Conservation (phyloP, 371 early-diverging fungal genomes). For the Nematocida sp. region DNA sequence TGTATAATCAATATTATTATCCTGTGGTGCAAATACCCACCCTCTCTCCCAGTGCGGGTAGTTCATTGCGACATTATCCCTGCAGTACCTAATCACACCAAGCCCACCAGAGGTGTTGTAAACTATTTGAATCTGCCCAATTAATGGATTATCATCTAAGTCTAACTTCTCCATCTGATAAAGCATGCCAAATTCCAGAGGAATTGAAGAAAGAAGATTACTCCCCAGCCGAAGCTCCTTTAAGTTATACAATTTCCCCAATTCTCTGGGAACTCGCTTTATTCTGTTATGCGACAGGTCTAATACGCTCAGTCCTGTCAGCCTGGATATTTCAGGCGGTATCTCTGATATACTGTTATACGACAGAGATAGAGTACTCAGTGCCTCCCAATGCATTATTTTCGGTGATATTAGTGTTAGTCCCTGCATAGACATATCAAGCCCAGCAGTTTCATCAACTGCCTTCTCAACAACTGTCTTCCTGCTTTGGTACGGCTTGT, state of each 20-base stretch:
- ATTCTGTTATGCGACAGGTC: conserved; percentile 78
- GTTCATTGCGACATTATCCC: conserved; percentile 79
- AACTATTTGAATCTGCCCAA: conserved; percentile 77
- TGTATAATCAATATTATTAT: conserved; percentile 27
- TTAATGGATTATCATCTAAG: conserved; percentile 88
- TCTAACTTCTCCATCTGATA: conserved; percentile 85
- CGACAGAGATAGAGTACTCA: conserved; percentile 63
- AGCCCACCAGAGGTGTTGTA: conserved; percentile 80
- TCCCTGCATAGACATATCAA: conserved; percentile 68
- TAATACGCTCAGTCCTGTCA: conserved; percentile 64
- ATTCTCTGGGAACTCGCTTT: conserved; percentile 78
- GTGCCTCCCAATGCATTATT: conserved; percentile 55
- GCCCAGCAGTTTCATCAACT: conserved; percentile 53
- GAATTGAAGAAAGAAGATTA: conserved; percentile 80
- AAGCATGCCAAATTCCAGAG: conserved; percentile 83
- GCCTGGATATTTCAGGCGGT: conserved; percentile 64
- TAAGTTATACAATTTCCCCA: conserved; percentile 79
- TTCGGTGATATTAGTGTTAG: conserved; percentile 63
- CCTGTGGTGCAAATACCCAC: conserved; percentile 78
- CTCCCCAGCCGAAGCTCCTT: conserved; percentile 83
- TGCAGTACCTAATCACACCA: conserved; percentile 79
- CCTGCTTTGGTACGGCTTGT: conserved; percentile 31
- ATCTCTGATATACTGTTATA: conserved; percentile 66
- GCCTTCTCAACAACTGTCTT: conserved; percentile 12
- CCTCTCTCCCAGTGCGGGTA: conserved; percentile 81